Evolutionary conservation across 2,329 filamentous ascomycete species (phyloP).

Genomic region (Rutstroemia sp.): DNA sequence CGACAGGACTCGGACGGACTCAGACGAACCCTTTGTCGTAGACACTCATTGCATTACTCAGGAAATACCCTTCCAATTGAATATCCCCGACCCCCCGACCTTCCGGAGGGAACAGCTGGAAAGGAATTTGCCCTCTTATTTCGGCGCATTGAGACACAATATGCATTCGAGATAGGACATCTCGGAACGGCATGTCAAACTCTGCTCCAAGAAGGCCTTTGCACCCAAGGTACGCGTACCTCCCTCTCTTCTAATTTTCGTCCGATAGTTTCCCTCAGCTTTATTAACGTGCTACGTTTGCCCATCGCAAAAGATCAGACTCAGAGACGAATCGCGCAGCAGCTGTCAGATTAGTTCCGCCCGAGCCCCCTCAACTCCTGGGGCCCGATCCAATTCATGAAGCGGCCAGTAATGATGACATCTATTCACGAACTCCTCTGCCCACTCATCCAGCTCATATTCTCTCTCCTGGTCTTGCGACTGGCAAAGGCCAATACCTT

Average conservation of each 20-base stretch:
- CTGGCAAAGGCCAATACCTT: constrained; percentile 13
- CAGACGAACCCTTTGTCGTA: too few species aligned
- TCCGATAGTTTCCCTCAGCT: not conserved
- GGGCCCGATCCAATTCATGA: constrained; percentile 10
- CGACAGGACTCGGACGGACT: too few species aligned
- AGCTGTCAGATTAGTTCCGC: constrained; percentile 17
- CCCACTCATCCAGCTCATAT: constrained; percentile 29
- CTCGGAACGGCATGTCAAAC: constrained; percentile 15
- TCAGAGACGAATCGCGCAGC: constrained; percentile 20
- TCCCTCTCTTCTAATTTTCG: not conserved
- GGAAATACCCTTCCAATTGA: too few species aligned
- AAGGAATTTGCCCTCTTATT: not conserved
- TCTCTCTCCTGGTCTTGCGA: constrained; percentile 16
- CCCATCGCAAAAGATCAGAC: constrained; percentile 17
- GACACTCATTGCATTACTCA: too few species aligned
- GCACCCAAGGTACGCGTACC: constrained; percentile 9
- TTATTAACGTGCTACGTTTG: not conserved
- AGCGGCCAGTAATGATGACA: constrained; percentile 13
- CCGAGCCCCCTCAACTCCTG: constrained; percentile 16
- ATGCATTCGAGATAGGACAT: constrained; percentile 9
- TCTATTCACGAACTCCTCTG: constrained; percentile 28
- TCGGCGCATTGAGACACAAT: constrained; percentile 12
- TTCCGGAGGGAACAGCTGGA: not conserved
- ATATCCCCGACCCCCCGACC: not conserved
- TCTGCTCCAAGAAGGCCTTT: constrained; percentile 16